Conservation (phyloP, 768 basidiomycete species). For the Suillus americanus region DNA sequence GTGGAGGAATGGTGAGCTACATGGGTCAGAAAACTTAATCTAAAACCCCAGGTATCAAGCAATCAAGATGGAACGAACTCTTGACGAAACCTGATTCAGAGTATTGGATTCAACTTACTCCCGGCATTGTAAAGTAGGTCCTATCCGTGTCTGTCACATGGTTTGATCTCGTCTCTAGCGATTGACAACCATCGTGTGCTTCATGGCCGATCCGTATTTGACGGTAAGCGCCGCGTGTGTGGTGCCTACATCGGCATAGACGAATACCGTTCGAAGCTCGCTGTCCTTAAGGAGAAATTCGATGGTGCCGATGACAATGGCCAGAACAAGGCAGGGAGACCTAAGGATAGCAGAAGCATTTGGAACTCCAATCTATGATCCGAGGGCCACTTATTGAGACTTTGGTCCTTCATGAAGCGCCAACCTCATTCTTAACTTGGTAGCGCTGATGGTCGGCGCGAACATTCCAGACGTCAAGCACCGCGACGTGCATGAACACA, state of each 20-base stretch:
- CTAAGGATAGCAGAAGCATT: conserved; percentile 44
- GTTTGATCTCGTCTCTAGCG: conserved; percentile 41
- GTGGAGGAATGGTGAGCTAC: conserved; percentile 71
- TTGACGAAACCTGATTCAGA: conserved; percentile 81
- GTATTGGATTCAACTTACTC: conserved; percentile 87
- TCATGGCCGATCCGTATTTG: conserved; percentile 91
- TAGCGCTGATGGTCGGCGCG: too few relatives aligned
- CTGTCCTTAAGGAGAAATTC: conserved; percentile 64
- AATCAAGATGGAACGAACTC: conserved; percentile 74
- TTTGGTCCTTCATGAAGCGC: neutral
- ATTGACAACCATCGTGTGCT: conserved; percentile 93
- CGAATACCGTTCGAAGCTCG: conserved; percentile 82
- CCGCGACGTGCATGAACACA: too few relatives aligned
- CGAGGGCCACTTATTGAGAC: too few relatives aligned
- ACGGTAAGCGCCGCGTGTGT: conserved; percentile 88
- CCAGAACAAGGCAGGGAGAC: neutral
- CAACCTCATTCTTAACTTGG: too few relatives aligned
- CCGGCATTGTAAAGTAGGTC: conserved; percentile 79
- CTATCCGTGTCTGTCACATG: neutral
- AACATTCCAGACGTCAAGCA: too few relatives aligned
- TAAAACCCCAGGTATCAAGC: conserved; percentile 66
- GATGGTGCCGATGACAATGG: conserved; percentile 26
- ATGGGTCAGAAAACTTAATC: conserved; percentile 1
- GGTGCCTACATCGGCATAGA: conserved; percentile 93
- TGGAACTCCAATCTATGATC: conserved; percentile 58